These are phyloP conservation scores for Rosa lucieae DNA, from an alignment of 306 rosid species.

Conservation along the genomic window DNA sequence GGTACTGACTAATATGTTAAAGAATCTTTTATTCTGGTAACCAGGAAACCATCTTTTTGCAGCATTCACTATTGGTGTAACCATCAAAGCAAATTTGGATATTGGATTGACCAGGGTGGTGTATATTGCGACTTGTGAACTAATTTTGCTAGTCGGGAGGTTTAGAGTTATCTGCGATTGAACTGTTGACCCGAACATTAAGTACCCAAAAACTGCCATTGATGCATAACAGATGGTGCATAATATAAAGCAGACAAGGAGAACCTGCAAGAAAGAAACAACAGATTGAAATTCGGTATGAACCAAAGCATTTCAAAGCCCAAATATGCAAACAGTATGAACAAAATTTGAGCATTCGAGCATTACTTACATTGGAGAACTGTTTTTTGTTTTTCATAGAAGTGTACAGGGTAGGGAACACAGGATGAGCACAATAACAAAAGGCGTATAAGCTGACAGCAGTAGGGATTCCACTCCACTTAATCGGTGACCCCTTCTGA, in stretches of 20 bases:
- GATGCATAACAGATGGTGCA: constrained; percentile 55
- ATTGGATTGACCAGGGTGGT: constrained; percentile 25
- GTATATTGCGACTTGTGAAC: constrained; percentile 27
- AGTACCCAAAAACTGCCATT: constrained; percentile 69
- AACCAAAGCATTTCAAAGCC: not conserved
- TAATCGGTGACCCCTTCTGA: constrained; percentile 42
- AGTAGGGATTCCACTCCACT: constrained; percentile 65
- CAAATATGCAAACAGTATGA: not conserved
- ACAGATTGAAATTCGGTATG: not conserved
- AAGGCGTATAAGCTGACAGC: constrained; percentile 75
- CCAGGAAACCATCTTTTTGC: constrained; percentile 43
- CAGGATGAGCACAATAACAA: constrained; percentile 88
- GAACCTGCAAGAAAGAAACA: constrained; percentile 47
- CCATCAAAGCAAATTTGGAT: constrained; percentile 67
- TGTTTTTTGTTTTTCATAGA: constrained; percentile 75
- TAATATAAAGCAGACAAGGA: constrained; percentile 51
- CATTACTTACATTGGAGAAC: constrained; percentile 55
- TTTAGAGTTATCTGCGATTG: constrained; percentile 37
- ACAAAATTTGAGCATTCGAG: not conserved
- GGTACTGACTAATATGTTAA: constrained; percentile 36
- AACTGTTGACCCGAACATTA: constrained; percentile 62
- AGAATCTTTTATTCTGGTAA: constrained; percentile 34
- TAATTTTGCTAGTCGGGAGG: constrained; percentile 4
- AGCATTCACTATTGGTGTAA: constrained; percentile 59
- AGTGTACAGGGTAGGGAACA: constrained; percentile 76